Evolutionary conservation across 1,284 basidiomycete genomes (phyloP), one percentile per base, ranked within the genome.

Genomic region (Neonothopanus nambi): DNA sequence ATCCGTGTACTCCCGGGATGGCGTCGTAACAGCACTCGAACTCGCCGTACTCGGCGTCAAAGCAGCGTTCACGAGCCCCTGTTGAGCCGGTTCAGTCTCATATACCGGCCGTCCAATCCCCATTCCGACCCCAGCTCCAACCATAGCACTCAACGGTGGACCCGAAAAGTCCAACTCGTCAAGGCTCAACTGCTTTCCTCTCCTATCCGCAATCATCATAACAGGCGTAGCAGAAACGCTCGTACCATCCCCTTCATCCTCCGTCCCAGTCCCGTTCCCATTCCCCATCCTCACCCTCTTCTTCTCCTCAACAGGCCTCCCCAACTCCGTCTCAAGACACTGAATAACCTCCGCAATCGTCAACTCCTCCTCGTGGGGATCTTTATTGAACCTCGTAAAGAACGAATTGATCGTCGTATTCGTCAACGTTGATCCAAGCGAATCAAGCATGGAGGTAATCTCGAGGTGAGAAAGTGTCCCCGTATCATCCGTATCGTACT

Each of bases 401-500:
- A 95, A 96, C 6, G 80, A 78, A 60, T 89, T 80, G 57, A 95
- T 76, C 1, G 96, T 99, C 46, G 84, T 76, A 0, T 70, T 72
- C 3, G 91, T 91, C 36, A 99, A 81, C 0, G 96, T 98, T 2
- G 94, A 96, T 3, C 95, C 95, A 26, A 99, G 84, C 5, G 95
- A 97, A 72, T 98, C 95, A 48, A 99, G 87, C 93, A 98, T 96
- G 17, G 91, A 90, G 0, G 89, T 89, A 21, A 99, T 77, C 70
- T 99, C 96, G 50, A 96, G 75, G 57, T 87, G 85, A 0, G 93
- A 95, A 37, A 96, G 73, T 1, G 79, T 71, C n/a, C 76, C 75
- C 0, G 85, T 90, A 57, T 96, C 92, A 68, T 96, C 94, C 0
- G 87, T 81, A 63, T 98, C 95, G 69, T 97, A 99, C 61, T 97